phyloP scores from a whole-genome alignment of 2,329 filamentous ascomycete species.

The Dactylellina cionopaga region DNA sequence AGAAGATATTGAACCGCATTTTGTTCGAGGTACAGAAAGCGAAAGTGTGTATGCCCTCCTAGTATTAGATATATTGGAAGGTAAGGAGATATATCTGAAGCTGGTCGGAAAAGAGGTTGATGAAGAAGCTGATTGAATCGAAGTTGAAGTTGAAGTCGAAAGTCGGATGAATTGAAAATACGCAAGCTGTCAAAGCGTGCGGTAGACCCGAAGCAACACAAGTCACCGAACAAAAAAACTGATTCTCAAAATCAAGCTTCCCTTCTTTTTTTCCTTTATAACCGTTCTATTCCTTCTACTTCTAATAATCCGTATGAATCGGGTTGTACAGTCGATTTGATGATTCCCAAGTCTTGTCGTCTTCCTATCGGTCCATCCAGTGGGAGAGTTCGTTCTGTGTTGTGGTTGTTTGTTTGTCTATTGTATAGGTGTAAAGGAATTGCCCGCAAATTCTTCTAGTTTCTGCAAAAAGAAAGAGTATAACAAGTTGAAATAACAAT shows the following conservation, averaged over 20 bases:
- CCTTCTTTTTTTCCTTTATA: not conserved
- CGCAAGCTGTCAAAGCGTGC: slow-evolving; percentile 28
- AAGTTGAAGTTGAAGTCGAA: not conserved
- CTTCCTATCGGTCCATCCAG: slow-evolving; percentile 28
- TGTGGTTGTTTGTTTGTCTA: not conserved
- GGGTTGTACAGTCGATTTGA: too few relatives aligned
- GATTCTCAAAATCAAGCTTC: slow-evolving; percentile 31
- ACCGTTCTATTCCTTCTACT: too few relatives aligned
- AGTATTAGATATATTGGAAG: too few relatives aligned
- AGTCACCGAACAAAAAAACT: not conserved
- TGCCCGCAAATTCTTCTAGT: too few relatives aligned
- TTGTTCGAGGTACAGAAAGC: too few relatives aligned
- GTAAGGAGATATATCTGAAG: too few relatives aligned
- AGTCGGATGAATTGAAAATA: not conserved
- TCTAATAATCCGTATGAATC: too few relatives aligned
- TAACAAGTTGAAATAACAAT: not conserved
- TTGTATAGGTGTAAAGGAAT: not conserved
- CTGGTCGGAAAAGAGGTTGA: too few relatives aligned
- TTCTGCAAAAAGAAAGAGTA: too few relatives aligned
- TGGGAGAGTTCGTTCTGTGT: not conserved
- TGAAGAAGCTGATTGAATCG: too few relatives aligned
- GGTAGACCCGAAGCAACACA: slow-evolving; percentile 12
- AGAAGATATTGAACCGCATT: slow-evolving; percentile 38
- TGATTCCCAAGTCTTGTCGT: too few relatives aligned
- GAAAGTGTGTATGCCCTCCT: too few relatives aligned